phyloP scores from a whole-genome alignment of 208 protist species.

The Wallacemonas rigidus region DNA sequence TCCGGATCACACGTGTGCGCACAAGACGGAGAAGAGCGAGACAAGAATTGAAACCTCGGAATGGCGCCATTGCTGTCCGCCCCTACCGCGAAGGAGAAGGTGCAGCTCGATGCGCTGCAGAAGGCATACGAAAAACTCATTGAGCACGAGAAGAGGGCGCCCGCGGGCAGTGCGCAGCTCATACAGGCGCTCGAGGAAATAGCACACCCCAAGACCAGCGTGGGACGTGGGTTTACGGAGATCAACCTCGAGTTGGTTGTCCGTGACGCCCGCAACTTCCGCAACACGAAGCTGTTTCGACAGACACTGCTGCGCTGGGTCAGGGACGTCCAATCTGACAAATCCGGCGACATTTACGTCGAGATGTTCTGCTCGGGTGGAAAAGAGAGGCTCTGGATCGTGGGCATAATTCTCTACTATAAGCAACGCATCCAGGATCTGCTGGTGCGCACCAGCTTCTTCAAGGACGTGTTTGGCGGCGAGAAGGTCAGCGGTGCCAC shows the following conservation, averaged over 20 bases:
- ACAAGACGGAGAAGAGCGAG: too few species aligned
- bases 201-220: neutral
- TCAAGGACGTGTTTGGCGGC: slow-evolving; percentile 7
- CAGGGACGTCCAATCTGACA: slow-evolving; percentile 1
- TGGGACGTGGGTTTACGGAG: slow-evolving; percentile 16
- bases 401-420: slow-evolving; percentile 7
- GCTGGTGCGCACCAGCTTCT: slow-evolving; percentile 8
- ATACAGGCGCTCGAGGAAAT: neutral
- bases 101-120: neutral
- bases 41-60: too few species aligned
- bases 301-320: slow-evolving; percentile 30
- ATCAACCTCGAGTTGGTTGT: slow-evolving; percentile 38
- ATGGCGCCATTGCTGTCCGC: too few species aligned
- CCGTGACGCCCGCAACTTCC: slow-evolving; percentile 31
- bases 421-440: neutral
- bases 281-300: slow-evolving; percentile 23
- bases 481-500: neutral
- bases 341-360: slow-evolving; percentile 8
- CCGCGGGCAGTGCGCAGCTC: neutral
- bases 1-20: too few species aligned
- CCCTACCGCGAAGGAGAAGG: neutral
- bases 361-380: slow-evolving; percentile 11
- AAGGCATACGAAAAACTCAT: neutral
- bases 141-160: neutral
- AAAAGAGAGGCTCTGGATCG: neutral